Percentiles rank a stretch among this genome's conserved stretches.
Conservation (phyloP, 306 rosid species). For the Lathyrus aphaca region DNA sequence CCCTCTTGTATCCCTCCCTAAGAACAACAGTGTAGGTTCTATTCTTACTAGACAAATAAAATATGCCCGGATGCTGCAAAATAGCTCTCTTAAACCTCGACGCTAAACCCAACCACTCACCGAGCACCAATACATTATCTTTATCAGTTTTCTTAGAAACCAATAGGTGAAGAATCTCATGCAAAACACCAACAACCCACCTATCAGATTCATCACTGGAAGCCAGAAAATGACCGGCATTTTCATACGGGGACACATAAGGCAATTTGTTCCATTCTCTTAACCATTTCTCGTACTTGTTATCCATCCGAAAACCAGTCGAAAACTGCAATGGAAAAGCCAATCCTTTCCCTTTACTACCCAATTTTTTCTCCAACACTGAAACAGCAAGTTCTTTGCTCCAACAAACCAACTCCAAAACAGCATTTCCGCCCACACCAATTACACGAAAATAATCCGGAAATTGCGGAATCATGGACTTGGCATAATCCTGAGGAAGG, state of each 20-base stretch:
- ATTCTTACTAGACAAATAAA: conserved; percentile 71
- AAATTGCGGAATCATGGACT: conserved; percentile 63
- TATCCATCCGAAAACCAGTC: conserved; percentile 75
- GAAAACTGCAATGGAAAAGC: conserved; percentile 67
- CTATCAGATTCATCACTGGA: conserved; percentile 73
- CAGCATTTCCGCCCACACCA: conserved; percentile 11
- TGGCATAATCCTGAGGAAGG: conserved; percentile 59
- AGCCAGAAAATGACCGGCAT: conserved; percentile 56
- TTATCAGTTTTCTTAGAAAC: conserved; percentile 74
- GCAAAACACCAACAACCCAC: conserved; percentile 77
- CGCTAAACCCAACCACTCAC: conserved; percentile 75
- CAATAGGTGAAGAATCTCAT: conserved; percentile 77
- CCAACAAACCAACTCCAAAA: conserved; percentile 90
- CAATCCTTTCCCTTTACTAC: conserved; percentile 25
- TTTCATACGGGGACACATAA: conserved; percentile 76
- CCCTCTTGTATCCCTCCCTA: conserved; percentile 82
- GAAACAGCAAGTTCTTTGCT: conserved; percentile 62
- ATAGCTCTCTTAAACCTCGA: conserved; percentile 77
- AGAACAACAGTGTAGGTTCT: conserved; percentile 73
- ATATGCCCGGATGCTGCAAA: conserved; percentile 78
- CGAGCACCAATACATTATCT: conserved; percentile 61
- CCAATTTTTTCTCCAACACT: conserved; percentile 52
- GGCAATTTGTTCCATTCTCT: conserved; percentile 79
- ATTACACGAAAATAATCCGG: conserved; percentile 71
- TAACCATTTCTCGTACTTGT: conserved; percentile 72